Percentiles rank a stretch among this genome's conserved stretches.
These are phyloP conservation scores for Microcos paniculata DNA, from an alignment of 345 rosid species.

Conservation along the genomic window DNA sequence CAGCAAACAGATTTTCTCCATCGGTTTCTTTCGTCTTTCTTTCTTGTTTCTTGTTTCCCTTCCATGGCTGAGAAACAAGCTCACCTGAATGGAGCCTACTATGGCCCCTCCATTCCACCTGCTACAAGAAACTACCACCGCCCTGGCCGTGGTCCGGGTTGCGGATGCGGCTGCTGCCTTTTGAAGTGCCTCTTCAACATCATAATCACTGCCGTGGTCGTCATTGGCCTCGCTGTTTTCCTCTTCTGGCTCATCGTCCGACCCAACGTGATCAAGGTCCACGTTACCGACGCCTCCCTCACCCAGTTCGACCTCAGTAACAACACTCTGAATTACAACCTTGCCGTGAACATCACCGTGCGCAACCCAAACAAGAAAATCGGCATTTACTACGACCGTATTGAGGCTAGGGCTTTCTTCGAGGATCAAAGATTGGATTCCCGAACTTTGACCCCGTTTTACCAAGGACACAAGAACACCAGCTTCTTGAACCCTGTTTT, in stretches of 20 bases:
- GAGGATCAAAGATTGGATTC: constrained; percentile 38
- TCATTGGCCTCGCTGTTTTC: constrained; percentile 48
- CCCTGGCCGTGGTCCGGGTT: constrained; percentile 44
- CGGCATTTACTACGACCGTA: constrained; percentile 48
- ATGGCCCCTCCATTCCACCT: constrained; percentile 69
- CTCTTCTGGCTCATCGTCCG: constrained; percentile 66
- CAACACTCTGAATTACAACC: constrained; percentile 40
- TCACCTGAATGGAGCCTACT: constrained; percentile 60
- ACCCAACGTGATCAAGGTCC: constrained; percentile 51
- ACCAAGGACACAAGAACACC: constrained; percentile 80
- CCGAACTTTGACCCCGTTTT: constrained; percentile 43
- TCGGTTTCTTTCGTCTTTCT: neutral
- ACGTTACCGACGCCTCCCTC: constrained; percentile 46
- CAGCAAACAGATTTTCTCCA: neutral
- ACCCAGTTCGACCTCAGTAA: constrained; percentile 48
- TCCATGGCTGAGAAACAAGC: constrained; percentile 59
- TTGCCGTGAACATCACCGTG: constrained; percentile 46
- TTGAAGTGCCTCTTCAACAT: constrained; percentile 45
- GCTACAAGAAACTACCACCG: constrained; percentile 42
- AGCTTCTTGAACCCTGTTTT: constrained; percentile 44
- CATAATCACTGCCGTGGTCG: constrained; percentile 33
- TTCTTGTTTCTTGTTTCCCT: neutral
- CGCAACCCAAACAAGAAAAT: constrained; percentile 68
- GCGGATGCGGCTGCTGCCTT: constrained; percentile 65
- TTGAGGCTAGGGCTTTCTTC: constrained; percentile 50